phyloP scores from a whole-genome alignment of 2,329 filamentous ascomycete species.

The Paracorniculantispora psalliotae region DNA sequence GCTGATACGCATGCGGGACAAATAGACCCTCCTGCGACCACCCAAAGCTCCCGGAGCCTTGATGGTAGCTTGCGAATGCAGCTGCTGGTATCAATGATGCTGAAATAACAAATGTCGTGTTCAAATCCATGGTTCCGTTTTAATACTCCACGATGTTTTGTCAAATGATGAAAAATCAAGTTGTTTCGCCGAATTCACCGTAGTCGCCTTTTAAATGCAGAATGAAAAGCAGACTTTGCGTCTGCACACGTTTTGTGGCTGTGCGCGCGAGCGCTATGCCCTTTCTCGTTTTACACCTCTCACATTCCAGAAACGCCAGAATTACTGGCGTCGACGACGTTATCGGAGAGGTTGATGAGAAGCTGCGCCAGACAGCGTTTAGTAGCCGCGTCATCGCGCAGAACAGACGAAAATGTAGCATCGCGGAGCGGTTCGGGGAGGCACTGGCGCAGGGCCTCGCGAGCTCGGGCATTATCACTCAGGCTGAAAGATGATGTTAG shows the following conservation, averaged over 20 bases:
- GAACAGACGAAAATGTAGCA: slow-evolving; percentile 92
- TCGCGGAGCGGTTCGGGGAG: slow-evolving; percentile 98
- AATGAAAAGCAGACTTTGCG: background rate
- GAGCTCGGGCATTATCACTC: slow-evolving; percentile 91
- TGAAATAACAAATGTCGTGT: slow-evolving; percentile 6
- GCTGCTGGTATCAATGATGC: background rate
- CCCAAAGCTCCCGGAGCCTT: background rate
- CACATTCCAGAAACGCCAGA: slow-evolving; percentile 32
- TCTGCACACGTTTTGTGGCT: background rate
- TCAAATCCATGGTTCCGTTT: slow-evolving; percentile 2
- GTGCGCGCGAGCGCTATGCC: background rate
- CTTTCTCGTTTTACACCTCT: background rate
- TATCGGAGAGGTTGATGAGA: slow-evolving; percentile 92
- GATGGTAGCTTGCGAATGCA: background rate
- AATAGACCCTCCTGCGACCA: too few species aligned
- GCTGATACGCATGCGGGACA: background rate
- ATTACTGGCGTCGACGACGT: slow-evolving; percentile 53
- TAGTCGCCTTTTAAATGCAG: slow-evolving; percentile 8
- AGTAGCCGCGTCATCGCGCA: slow-evolving; percentile 93
- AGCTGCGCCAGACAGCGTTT: slow-evolving; percentile 97
- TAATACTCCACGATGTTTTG: background rate
- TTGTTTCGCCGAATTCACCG: slow-evolving; percentile 6
- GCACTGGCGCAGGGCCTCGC: slow-evolving; percentile 91
- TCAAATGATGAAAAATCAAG: slow-evolving; percentile 5
- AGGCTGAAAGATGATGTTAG: slow-evolving; percentile 50